Base-by-base conservation (phyloP, 108 stramenopile species). In the Stephanodiscus triporus region DNA sequence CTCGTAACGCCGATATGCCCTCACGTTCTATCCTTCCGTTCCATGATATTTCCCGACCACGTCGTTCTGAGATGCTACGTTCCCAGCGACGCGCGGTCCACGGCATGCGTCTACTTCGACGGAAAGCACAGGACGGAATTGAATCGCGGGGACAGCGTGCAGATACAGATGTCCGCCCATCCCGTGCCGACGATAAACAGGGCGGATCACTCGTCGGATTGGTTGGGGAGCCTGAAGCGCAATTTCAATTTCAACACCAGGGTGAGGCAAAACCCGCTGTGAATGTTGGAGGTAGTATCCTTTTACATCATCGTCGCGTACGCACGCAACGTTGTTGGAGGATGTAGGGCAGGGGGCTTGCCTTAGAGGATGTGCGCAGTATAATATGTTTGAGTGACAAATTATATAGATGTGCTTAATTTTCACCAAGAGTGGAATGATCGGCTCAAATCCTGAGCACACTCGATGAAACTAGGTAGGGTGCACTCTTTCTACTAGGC, bases 1-100 rank as follows among this genome's bases (percentile, higher is more conserved):
- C 72, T 97, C 20, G 89, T 99, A 14, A 98, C 97, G 11, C 97
- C 98, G 8, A 96, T 99, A 55, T 97, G 97, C 76, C 96, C 98
- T 0, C 98, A 99, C 80, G 95, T 96, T 0, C 76, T 99, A 16
- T 92, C 91, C 27, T 98, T 98, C 68, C 88, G 98, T 23, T 91
- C 95, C 22, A 95, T 99, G 87, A 78, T 99, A 9, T 96, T 99
- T 70, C 97, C 98, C 0, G 98, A 98, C 78, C 91, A 92, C 49
- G 94, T 93, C 5, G 85, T 93, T 5, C 63, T 98, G 48, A 70
- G 92, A 11, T 89, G 91, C 59, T 88, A 87, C 42, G 97, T 98
- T 11, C 91, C 94, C 7, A 84, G 82, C 32, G 96, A 97, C 67
- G 93, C 95, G 11, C 84, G 98, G 42, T 77, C 89, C n/a, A 88